Evolutionary conservation across 371 early-diverging fungal species (phyloP).

Genomic region (Parasitella parasitica): DNA sequence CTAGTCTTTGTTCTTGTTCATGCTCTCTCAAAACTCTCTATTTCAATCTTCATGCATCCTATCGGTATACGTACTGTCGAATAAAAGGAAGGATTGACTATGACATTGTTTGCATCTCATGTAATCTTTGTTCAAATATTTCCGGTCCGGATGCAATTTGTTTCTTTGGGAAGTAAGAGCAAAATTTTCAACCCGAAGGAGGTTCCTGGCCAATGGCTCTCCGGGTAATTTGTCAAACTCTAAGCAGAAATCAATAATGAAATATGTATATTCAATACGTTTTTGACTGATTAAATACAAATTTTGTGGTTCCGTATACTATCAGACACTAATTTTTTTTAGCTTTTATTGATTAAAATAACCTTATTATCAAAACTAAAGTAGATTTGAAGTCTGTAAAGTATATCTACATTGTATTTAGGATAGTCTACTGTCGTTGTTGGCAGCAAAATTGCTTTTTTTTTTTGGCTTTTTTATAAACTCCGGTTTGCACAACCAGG

Average conservation of each 20-base stretch:
- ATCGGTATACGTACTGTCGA: slow-evolving; percentile 23
- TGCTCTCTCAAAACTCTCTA: not conserved
- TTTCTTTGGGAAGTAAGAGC: not conserved
- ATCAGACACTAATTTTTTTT: too few species aligned
- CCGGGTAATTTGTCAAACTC: too few species aligned
- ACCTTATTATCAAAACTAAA: too few species aligned
- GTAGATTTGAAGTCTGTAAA: too few species aligned
- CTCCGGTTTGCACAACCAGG: not conserved
- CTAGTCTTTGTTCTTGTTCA: not conserved
- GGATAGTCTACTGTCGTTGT: too few species aligned
- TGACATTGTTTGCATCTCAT: not conserved
- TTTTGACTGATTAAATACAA: too few species aligned
- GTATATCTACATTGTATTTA: too few species aligned
- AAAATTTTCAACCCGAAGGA: not conserved
- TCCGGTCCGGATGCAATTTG: not conserved
- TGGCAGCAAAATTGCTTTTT: too few species aligned
- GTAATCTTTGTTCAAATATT: not conserved
- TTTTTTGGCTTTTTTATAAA: not conserved
- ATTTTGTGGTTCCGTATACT: too few species aligned
- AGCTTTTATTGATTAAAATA: too few species aligned
- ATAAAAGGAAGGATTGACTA: slow-evolving; percentile 23
- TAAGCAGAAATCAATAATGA: too few species aligned
- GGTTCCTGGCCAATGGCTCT: not conserved
- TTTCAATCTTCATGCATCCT: slow-evolving; percentile 14
- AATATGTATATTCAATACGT: too few species aligned